A percentile compares a stretch with the other conserved stretches of the same genome.
These are phyloP conservation scores for Trametes cubensis DNA, from an alignment of 768 basidiomycete species.

Conservation along the genomic window DNA sequence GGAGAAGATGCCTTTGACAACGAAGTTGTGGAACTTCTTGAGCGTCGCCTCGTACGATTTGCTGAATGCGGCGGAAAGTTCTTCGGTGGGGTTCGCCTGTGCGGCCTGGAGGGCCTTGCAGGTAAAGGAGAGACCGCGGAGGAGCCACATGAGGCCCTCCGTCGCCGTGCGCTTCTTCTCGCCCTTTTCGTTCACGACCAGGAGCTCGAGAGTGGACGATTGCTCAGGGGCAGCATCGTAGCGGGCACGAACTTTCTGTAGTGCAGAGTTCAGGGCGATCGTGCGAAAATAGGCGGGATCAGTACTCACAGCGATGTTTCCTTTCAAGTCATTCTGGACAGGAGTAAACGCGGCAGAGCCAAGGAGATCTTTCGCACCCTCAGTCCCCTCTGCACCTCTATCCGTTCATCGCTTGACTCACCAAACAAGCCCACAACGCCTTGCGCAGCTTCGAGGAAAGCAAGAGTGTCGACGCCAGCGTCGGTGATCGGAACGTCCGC, in stretches of 20 bases:
- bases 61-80: conserved; percentile 75
- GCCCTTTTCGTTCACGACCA: conserved; percentile 80
- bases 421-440: conserved; percentile 92
- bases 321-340: conserved; percentile 85
- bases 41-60: conserved; percentile 81
- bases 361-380: conserved; percentile 63
- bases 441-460: conserved; percentile 86
- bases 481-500: conserved; percentile 86
- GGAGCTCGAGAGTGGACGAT: conserved; percentile 79
- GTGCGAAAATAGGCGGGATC: not conserved
- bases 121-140: conserved; percentile 91
- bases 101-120: conserved; percentile 74
- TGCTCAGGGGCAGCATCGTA: conserved; percentile 65
- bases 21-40: conserved; percentile 84
- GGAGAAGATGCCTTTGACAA: conserved; percentile 56
- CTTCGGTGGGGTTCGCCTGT: conserved; percentile 61
- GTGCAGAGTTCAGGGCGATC: not conserved
- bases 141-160: conserved; percentile 91
- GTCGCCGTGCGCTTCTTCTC: conserved; percentile 90
- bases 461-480: conserved; percentile 83
- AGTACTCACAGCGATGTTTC: conserved; percentile 81
- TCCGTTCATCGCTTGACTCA: conserved; percentile 40
- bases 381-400: not conserved
- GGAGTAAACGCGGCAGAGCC: conserved; percentile 81
- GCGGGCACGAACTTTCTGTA: conserved; percentile 86